Conservation (phyloP, 2,329 filamentous ascomycete species). For the Knoxdaviesia proteae region DNA sequence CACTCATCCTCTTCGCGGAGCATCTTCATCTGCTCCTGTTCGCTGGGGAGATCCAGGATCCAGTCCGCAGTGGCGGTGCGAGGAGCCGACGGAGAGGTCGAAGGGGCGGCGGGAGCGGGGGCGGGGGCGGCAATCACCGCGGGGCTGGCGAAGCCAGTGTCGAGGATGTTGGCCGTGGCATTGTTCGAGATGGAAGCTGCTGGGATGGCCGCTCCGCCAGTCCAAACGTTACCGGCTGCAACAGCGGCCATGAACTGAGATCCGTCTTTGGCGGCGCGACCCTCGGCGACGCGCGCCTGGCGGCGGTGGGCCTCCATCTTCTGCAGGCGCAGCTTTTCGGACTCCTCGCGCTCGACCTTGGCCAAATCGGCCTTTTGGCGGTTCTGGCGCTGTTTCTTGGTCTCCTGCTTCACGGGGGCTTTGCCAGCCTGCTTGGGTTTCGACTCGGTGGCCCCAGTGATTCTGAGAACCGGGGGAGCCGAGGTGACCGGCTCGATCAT, state of each 20-base stretch:
- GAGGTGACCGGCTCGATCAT: slow-evolving; percentile 63
- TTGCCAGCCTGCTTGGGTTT: slow-evolving; percentile 41
- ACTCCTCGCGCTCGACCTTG: slow-evolving; percentile 53
- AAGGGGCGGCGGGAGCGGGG: slow-evolving; percentile 13
- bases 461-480: slow-evolving; percentile 54
- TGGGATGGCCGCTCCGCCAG: slow-evolving; percentile 13
- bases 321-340: slow-evolving; percentile 57
- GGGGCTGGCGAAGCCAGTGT: slow-evolving; percentile 23
- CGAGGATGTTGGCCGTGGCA: slow-evolving; percentile 27
- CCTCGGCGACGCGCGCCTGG: slow-evolving; percentile 61
- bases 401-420: slow-evolving; percentile 48
- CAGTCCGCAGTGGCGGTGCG: background rate
- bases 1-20: too few relatives aligned
- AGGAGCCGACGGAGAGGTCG: slow-evolving; percentile 8
- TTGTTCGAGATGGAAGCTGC: slow-evolving; percentile 13
- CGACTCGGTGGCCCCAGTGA: slow-evolving; percentile 36
- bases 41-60: too few relatives aligned
- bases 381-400: slow-evolving; percentile 93
- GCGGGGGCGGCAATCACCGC: slow-evolving; percentile 14
- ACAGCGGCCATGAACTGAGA: slow-evolving; percentile 31
- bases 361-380: slow-evolving; percentile 68
- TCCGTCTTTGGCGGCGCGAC: slow-evolving; percentile 66
- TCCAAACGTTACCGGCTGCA: slow-evolving; percentile 21
- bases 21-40: too few relatives aligned
- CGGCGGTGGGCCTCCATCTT: slow-evolving; percentile 70